Evolutionary conservation across 2,329 filamentous ascomycete genomes (phyloP), one percentile per base, ranked within the genome.

Genomic region (Didymella pinodella): DNA sequence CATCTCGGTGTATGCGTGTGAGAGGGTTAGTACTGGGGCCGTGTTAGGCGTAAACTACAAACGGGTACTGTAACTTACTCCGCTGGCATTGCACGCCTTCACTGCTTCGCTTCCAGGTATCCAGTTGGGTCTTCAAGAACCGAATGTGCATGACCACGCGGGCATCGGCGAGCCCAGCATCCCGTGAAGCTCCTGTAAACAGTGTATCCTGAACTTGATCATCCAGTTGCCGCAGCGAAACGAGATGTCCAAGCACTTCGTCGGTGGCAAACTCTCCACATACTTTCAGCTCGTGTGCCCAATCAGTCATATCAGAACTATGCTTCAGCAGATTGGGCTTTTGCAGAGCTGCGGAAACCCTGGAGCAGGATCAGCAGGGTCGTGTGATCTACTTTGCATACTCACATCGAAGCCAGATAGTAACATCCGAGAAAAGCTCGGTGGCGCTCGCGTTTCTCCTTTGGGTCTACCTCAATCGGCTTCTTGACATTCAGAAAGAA

Each of bases 401-500:
- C 66, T 22, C 60, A 74, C 73, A 70, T 67, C 1, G 74, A 75
- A 0, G 73, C 70, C 16, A 76, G 56, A 25, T 74, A 75, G 29
- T 75, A 76, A 45, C 72, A 75, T 1, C 72, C 74, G 25, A 76
- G 62, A 34, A 72, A 74, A 0, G 74, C 62, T 29, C 73, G 65
- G 36, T 75, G 65, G 18, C 69, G 68, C 36, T 74, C 72, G 16
- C 66, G 60, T 32, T 66, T 65, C 22, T 70, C 67, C 18, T 57
- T 63, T 5, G 61, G 59, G 5, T 57, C 57, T n/a, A 64, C 52
- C 18, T 54, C 57, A 25, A 20, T 32, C 4, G 46, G 3, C 12
- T 38, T 59, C 22, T 43, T 1, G 59, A 48, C 26, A 69, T 46
- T 29, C 3, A 44, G 7, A 16, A 56, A 59, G 20, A 65, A 57